Percentiles rank a stretch among this genome's conserved stretches.
Conservation (phyloP, 352 stramenopile species). For the Phytopythium delawarense region DNA sequence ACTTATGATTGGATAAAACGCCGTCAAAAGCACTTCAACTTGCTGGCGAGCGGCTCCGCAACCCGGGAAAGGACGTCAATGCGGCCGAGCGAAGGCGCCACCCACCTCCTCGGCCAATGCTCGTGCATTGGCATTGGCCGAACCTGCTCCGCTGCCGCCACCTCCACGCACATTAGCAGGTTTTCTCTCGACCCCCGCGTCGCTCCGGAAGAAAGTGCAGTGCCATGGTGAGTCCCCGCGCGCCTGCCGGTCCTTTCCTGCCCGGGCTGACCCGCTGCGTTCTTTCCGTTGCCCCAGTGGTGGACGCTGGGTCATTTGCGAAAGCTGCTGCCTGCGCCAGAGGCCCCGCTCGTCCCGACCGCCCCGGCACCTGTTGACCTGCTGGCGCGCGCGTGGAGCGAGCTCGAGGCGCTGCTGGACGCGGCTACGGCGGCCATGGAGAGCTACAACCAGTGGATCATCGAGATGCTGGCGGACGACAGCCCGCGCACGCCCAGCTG, state of each 20-base stretch:
- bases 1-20: background rate
- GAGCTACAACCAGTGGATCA: constrained; percentile 28
- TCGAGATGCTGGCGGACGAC: constrained; percentile 15
- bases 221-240: background rate
- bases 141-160: background rate
- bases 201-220: background rate
- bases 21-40: constrained; percentile 5
- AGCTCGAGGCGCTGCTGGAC: constrained; percentile 1
- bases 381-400: background rate
- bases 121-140: background rate
- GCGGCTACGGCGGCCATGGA: constrained; percentile 16
- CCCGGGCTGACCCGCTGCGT: background rate
- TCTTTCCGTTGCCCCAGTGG: background rate
- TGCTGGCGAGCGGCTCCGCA: background rate
- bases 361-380: background rate
- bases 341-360: background rate
- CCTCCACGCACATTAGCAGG: too few relatives aligned
- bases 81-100: too few relatives aligned
- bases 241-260: constrained; percentile 3
- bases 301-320: background rate
- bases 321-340: background rate
- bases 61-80: constrained; percentile 1
- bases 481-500: background rate
- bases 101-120: too few relatives aligned
- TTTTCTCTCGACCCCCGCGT: too few relatives aligned